Percentiles rank a stretch among this genome's conserved stretches.
Evolutionary conservation across 73 alveolate species (phyloP).

Genomic region (Paramecium bursaria): DNA sequence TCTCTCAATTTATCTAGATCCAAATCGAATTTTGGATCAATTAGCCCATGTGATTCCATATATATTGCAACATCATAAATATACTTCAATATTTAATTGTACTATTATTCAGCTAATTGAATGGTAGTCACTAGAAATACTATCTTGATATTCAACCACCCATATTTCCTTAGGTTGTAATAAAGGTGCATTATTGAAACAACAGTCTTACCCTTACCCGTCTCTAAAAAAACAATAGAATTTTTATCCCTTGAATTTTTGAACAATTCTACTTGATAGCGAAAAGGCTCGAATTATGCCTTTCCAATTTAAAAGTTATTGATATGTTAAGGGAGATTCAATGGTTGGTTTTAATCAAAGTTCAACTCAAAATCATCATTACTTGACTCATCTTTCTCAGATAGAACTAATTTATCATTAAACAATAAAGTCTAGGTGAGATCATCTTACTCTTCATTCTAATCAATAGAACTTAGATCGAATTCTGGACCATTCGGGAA

Average conservation of each 20-base stretch:
- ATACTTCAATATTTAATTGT: neutral
- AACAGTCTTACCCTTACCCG: constrained; percentile 67
- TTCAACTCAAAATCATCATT: too few relatives aligned
- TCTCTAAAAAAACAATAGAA: constrained; percentile 58
- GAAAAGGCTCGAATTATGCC: too few relatives aligned
- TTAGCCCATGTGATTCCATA: constrained; percentile 35
- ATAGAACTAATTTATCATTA: too few relatives aligned
- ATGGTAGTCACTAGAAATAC: constrained; percentile 61
- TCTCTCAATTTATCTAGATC: constrained; percentile 2
- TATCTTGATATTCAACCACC: constrained; percentile 23
- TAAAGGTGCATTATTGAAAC: constrained; percentile 64
- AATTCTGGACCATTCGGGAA: too few relatives aligned
- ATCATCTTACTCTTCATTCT: too few relatives aligned
- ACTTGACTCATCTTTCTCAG: too few relatives aligned
- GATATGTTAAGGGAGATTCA: too few relatives aligned
- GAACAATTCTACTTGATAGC: constrained; percentile 42
- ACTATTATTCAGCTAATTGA: constrained; percentile 47
- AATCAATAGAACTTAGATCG: too few relatives aligned
- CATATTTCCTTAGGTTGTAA: constrained; percentile 53
- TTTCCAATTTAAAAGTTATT: too few relatives aligned
- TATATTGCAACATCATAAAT: constrained; percentile 6
- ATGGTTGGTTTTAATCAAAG: too few relatives aligned
- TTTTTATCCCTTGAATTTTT: constrained; percentile 26
- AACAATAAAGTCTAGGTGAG: too few relatives aligned
- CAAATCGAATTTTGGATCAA: neutral